Evolutionary conservation across 345 rosid genomes (phyloP).

Genomic region (Euclidium syriacum): DNA sequence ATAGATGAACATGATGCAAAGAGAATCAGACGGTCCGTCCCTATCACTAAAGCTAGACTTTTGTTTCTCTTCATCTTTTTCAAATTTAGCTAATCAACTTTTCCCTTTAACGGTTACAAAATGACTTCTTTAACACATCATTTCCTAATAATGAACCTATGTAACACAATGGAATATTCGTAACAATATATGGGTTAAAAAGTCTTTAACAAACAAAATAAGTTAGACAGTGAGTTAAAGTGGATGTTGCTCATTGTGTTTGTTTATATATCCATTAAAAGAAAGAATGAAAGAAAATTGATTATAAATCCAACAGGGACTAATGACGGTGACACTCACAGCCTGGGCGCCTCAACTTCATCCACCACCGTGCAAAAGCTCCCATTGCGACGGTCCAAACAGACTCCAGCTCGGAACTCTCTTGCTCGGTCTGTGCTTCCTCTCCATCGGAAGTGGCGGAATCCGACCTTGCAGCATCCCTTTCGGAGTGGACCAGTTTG

Average conservation of each 20-base stretch:
- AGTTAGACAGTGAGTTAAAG: neutral
- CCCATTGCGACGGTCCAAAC: slow-evolving; percentile 32
- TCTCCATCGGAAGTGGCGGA: slow-evolving; percentile 65
- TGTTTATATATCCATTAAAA: no score
- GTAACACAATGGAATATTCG: slow-evolving; percentile 3
- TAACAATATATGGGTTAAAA: neutral
- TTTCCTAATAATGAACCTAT: slow-evolving; percentile 6
- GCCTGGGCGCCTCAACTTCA: slow-evolving; percentile 63
- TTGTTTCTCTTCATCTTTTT: neutral
- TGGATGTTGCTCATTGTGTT: neutral
- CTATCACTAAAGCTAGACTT: slow-evolving; percentile 3
- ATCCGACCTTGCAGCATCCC: slow-evolving; percentile 79
- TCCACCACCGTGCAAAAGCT: slow-evolving; percentile 44
- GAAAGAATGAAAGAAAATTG: neutral
- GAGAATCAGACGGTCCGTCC: neutral
- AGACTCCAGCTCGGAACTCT: slow-evolving; percentile 43
- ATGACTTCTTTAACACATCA: neutral
- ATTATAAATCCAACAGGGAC: slow-evolving; percentile 49
- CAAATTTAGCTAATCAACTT: neutral
- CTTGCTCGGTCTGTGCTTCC: slow-evolving; percentile 38
- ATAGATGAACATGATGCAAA: neutral
- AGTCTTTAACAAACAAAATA: neutral
- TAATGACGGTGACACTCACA: slow-evolving; percentile 59
- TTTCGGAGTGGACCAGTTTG: slow-evolving; percentile 76
- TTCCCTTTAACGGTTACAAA: neutral